Evolutionary conservation across 2,329 filamentous ascomycete genomes (phyloP).

Genomic region (Emergomyces orientalis): DNA sequence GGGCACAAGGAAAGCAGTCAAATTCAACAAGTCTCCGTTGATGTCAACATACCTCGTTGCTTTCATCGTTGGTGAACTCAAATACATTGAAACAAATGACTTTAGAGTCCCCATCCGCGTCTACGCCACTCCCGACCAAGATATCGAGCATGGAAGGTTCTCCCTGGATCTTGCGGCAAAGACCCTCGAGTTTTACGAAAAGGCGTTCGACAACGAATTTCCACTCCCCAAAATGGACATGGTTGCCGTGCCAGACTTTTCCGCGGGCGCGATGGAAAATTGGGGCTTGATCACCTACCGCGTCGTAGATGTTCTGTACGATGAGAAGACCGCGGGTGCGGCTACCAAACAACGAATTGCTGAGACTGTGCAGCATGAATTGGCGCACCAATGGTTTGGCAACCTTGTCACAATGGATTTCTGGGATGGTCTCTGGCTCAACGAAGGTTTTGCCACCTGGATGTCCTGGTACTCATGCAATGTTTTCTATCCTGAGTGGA

Average conservation of each 20-base stretch:
- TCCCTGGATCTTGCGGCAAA: constrained; percentile 80
- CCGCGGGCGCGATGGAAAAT: constrained; percentile 95
- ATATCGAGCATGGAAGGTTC: constrained; percentile 86
- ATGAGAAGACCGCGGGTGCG: constrained; percentile 84
- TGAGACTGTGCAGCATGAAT: constrained; percentile 91
- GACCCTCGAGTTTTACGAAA: constrained; percentile 90
- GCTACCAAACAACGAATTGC: constrained; percentile 86
- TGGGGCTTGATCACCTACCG: constrained; percentile 95
- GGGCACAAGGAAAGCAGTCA: constrained; percentile 70
- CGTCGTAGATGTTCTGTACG: constrained; percentile 79
- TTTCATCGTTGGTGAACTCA: constrained; percentile 88
- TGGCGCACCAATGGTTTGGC: constrained; percentile 97
- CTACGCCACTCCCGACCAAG: constrained; percentile 81
- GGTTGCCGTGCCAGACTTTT: constrained; percentile 92
- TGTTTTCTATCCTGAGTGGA: constrained; percentile 94
- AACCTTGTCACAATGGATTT: constrained; percentile 98
- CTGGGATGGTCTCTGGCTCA: constrained; percentile 96
- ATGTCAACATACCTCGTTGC: constrained; percentile 97
- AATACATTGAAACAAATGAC: constrained; percentile 82
- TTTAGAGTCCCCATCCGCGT: constrained; percentile 90
- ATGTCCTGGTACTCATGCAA: constrained; percentile 95
- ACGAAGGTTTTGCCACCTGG: constrained; percentile 85
- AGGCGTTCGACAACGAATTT: constrained; percentile 80
- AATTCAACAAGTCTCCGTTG: constrained; percentile 80
- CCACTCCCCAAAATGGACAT: constrained; percentile 93